Percentiles rank a stretch among this genome's conserved stretches.
Evolutionary conservation across 768 basidiomycete species (phyloP).

Genomic region (Tulasnella sp.): DNA sequence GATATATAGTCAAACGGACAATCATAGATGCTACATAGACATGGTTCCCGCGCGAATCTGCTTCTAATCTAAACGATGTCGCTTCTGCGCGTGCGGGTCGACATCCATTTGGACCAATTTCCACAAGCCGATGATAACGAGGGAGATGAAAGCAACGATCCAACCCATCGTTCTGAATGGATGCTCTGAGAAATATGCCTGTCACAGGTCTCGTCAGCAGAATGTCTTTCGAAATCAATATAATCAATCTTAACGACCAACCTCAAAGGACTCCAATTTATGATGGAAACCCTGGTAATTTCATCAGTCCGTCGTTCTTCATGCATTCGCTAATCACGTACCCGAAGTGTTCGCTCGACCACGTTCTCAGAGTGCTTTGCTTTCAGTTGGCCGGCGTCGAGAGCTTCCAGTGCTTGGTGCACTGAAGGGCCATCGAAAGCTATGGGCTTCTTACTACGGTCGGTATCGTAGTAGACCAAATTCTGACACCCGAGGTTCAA

Average conservation of each 20-base stretch:
- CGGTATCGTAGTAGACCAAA: constrained; percentile 65
- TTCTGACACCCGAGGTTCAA: constrained; percentile 33
- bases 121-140: constrained; percentile 5
- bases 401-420: constrained; percentile 59
- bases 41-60: not conserved
- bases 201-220: not conserved
- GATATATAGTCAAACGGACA: not conserved
- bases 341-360: constrained; percentile 40
- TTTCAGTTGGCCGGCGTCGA: constrained; percentile 36
- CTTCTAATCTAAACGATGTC: constrained; percentile 3
- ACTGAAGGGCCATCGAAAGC: constrained; percentile 44
- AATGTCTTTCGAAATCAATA: not conserved
- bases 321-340: not conserved
- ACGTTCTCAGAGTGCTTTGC: constrained; percentile 59
- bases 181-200: constrained; percentile 1
- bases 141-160: not conserved
- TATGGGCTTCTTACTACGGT: constrained; percentile 43
- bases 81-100: not conserved
- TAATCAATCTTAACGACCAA: not conserved
- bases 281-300: constrained; percentile 2
- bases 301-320: not conserved
- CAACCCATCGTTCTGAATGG: not conserved
- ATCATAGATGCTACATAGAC: not conserved
- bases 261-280: not conserved
- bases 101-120: constrained; percentile 2